These are phyloP conservation scores for Hypoxylon lienhwacheense DNA, from an alignment of 495 filamentous ascomycete species.

Conservation along the genomic window DNA sequence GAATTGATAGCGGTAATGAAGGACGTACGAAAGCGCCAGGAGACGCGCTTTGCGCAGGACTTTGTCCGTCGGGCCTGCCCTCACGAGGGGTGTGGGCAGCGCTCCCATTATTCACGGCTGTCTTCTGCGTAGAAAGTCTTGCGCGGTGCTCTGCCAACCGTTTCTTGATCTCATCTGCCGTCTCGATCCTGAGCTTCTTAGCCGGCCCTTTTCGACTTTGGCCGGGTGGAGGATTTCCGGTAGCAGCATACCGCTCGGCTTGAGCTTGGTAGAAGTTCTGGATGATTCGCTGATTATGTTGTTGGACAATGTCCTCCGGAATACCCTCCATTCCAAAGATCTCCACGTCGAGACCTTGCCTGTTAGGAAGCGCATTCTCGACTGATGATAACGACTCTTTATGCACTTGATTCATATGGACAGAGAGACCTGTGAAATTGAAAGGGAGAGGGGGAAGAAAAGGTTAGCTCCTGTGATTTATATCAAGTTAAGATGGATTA, in stretches of 20 bases:
- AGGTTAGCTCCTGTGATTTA: conserved; percentile 27
- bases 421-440: conserved; percentile 72
- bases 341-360: conserved; percentile 82
- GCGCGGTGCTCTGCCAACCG: conserved; percentile 80
- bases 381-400: conserved; percentile 85
- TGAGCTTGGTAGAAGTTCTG: conserved; percentile 82
- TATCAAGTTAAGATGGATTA: not conserved
- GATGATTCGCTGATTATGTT: conserved; percentile 83
- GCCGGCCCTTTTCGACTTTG: conserved; percentile 54
- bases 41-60: conserved; percentile 58
- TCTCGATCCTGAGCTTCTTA: conserved; percentile 83
- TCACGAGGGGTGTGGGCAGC: conserved; percentile 62
- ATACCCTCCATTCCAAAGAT: conserved; percentile 99
- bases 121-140: conserved; percentile 62
- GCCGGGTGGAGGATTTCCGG: conserved; percentile 78
- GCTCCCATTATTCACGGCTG: conserved; percentile 55
- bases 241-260: conserved; percentile 75
- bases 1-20: not conserved
- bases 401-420: conserved; percentile 98
- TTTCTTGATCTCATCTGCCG: conserved; percentile 75
- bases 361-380: conserved; percentile 86
- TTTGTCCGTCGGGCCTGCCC: conserved; percentile 54
- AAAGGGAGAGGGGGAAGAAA: too few species aligned
- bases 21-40: conserved; percentile 58
- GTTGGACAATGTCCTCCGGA: conserved; percentile 76